Conservation (phyloP, 805 yeast genomes). For the Sporopachydermia lactativora region DNA sequence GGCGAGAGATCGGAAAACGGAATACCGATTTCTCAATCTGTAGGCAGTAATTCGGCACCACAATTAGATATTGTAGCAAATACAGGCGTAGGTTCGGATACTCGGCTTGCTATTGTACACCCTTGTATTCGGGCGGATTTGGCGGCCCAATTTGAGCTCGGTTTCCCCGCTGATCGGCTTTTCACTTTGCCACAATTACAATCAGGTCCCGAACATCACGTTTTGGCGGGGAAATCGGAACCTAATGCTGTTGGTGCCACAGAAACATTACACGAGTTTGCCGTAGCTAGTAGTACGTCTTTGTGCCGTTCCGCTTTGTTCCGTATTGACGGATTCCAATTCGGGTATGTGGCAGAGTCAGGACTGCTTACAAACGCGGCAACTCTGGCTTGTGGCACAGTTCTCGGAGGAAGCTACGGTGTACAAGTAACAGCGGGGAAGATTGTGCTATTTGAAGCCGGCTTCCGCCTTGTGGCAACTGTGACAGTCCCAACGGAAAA, state of each 20-base stretch:
- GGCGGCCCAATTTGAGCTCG: no score
- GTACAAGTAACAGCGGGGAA: constrained; percentile 63
- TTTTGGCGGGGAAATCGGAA: constrained; percentile 16
- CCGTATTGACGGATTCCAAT: constrained; percentile 39
- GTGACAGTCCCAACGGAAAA: constrained; percentile 25
- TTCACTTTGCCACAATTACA: constrained; percentile 43
- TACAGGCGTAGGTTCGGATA: constrained; percentile 44
- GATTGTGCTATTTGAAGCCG: constrained; percentile 46
- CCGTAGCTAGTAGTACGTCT: constrained; percentile 57
- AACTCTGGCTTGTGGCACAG: constrained; percentile 54
- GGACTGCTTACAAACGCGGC: constrained; percentile 49
- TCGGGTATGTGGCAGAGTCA: constrained; percentile 43
- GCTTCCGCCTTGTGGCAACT: constrained; percentile 33
- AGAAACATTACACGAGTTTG: constrained; percentile 28
- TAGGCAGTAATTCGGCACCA: constrained; percentile 57
- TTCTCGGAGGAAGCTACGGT: constrained; percentile 39
- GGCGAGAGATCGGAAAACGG: no score
- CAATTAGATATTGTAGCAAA: constrained; percentile 55
- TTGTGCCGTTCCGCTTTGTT: constrained; percentile 57
- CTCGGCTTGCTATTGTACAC: constrained; percentile 45
- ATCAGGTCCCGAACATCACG: constrained; percentile 3
- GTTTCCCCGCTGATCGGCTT: constrained; percentile 55
- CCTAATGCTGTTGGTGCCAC: constrained; percentile 20
- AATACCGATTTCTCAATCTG: constrained; percentile 37
- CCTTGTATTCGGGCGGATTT: constrained; percentile 59